These are phyloP conservation scores for Lichina pygmaea DNA, from an alignment of 495 filamentous ascomycete genomes.

Conservation along the genomic window DNA sequence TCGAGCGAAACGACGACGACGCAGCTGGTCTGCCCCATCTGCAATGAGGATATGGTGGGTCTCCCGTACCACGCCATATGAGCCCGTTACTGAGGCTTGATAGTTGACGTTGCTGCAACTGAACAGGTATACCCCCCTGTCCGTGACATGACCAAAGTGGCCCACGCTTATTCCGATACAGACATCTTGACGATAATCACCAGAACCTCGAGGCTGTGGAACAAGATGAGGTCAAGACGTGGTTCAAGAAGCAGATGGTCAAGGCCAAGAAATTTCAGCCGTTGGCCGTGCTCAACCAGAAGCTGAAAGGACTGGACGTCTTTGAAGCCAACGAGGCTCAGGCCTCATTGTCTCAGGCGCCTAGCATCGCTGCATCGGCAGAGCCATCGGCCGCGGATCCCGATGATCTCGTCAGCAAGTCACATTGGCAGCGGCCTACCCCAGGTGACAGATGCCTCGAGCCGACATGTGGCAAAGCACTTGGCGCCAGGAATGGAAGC, in stretches of 20 bases:
- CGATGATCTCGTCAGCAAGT: slow-evolving; percentile 63
- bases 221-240: slow-evolving; percentile 92
- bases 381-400: slow-evolving; percentile 34
- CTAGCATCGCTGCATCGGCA: slow-evolving; percentile 7
- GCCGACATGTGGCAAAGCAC: slow-evolving; percentile 51
- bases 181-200: slow-evolving; percentile 84
- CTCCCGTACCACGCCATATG: slow-evolving; percentile 1
- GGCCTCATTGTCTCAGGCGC: slow-evolving; percentile 7
- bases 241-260: slow-evolving; percentile 89
- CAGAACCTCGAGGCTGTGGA: slow-evolving; percentile 78
- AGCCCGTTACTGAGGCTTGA: slow-evolving; percentile 2
- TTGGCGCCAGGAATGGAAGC: slow-evolving; percentile 53
- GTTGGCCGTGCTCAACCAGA: slow-evolving; percentile 74
- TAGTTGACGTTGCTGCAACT: slow-evolving; percentile 77
- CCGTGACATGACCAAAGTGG: background rate
- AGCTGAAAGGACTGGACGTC: slow-evolving; percentile 85
- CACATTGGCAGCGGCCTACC: slow-evolving; percentile 63
- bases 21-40: slow-evolving; percentile 76
- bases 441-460: slow-evolving; percentile 65
- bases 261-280: slow-evolving; percentile 94
- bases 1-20: slow-evolving; percentile 26
- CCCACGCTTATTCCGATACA: slow-evolving; percentile 7
- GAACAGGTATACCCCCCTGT: slow-evolving; percentile 32
- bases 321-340: slow-evolving; percentile 77
- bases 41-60: slow-evolving; percentile 79